phyloP scores from a whole-genome alignment of 805 yeast genomes.

The Wickerhamomyces chaumierensis region DNA sequence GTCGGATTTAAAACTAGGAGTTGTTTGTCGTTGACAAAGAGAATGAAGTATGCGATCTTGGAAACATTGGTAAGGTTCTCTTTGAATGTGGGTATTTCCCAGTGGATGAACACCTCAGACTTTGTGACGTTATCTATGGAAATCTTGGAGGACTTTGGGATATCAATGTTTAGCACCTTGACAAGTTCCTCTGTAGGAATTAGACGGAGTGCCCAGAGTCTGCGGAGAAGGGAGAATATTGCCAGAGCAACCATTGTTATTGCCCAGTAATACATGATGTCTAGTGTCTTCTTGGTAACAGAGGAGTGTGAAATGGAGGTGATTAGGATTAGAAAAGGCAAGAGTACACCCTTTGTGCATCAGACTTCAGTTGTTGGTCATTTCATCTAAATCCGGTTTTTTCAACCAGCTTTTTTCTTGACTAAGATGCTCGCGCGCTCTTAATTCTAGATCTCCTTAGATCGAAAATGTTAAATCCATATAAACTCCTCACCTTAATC shows the following conservation, averaged over 20 bases:
- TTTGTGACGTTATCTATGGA: slow-evolving; percentile 43
- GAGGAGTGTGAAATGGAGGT: too few species aligned
- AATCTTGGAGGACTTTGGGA: slow-evolving; percentile 44
- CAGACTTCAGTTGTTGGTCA: too few species aligned
- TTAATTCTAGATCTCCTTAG: too few species aligned
- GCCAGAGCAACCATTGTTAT: slow-evolving; percentile 10
- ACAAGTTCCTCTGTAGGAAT: slow-evolving; percentile 38
- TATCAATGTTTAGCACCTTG: slow-evolving; percentile 34
- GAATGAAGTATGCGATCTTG: slow-evolving; percentile 23
- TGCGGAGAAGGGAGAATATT: slow-evolving; percentile 13
- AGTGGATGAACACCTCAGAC: slow-evolving; percentile 37
- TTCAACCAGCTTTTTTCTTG: too few species aligned
- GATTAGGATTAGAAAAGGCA: too few species aligned
- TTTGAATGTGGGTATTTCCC: slow-evolving; percentile 29
- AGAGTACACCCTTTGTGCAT: too few species aligned
- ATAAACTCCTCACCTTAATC: too few species aligned
- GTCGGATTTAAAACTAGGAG: slow-evolving; percentile 23
- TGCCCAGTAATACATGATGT: slow-evolving; percentile 7
- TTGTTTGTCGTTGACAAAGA: slow-evolving; percentile 30
- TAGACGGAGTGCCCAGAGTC: slow-evolving; percentile 10
- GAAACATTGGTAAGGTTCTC: slow-evolving; percentile 1
- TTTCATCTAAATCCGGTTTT: too few species aligned
- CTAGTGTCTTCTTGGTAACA: not conserved
- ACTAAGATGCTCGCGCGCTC: too few species aligned
- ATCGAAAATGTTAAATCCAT: too few species aligned